These are phyloP conservation scores for Saccharomyces eubayanus DNA, from an alignment of 805 yeast species.

Conservation along the genomic window DNA sequence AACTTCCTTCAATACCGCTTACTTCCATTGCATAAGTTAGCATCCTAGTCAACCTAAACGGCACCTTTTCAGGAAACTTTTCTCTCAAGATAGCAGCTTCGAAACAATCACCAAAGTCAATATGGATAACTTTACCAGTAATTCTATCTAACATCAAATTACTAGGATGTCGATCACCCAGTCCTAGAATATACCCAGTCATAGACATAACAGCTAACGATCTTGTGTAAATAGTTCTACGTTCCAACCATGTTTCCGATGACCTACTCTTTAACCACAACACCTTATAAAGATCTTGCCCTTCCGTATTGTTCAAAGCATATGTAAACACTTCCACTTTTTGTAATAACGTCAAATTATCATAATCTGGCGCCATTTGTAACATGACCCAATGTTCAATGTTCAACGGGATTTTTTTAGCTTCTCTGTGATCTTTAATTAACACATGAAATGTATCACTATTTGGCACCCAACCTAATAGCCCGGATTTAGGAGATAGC, in stretches of 20 bases:
- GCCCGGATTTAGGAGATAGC: constrained; percentile 91
- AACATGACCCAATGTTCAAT: constrained; percentile 93
- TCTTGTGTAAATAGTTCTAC: constrained; percentile 92
- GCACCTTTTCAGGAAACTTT: constrained; percentile 96
- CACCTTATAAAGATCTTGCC: constrained; percentile 92
- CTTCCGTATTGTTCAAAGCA: constrained; percentile 89
- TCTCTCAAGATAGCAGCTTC: constrained; percentile 96
- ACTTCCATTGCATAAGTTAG: constrained; percentile 98
- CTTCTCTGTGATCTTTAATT: constrained; percentile 86
- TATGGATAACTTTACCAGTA: constrained; percentile 93
- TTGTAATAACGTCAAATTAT: constrained; percentile 75
- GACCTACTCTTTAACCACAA: constrained; percentile 94
- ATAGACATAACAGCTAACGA: constrained; percentile 97
- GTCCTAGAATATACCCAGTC: constrained; percentile 94
- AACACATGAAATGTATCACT: constrained; percentile 93
- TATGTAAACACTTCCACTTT: constrained; percentile 95
- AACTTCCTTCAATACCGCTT: constrained; percentile 95
- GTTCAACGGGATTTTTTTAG: constrained; percentile 78
- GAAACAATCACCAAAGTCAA: constrained; percentile 98
- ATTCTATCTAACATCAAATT: constrained; percentile 89
- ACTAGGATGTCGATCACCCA: constrained; percentile 97
- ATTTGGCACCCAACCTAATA: constrained; percentile 95
- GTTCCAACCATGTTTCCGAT: constrained; percentile 95
- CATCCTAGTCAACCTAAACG: constrained; percentile 94
- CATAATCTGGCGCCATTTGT: constrained; percentile 96